phyloP scores from a whole-genome alignment of 2,329 filamentous ascomycete genomes.

The Talaromyces sp. region DNA sequence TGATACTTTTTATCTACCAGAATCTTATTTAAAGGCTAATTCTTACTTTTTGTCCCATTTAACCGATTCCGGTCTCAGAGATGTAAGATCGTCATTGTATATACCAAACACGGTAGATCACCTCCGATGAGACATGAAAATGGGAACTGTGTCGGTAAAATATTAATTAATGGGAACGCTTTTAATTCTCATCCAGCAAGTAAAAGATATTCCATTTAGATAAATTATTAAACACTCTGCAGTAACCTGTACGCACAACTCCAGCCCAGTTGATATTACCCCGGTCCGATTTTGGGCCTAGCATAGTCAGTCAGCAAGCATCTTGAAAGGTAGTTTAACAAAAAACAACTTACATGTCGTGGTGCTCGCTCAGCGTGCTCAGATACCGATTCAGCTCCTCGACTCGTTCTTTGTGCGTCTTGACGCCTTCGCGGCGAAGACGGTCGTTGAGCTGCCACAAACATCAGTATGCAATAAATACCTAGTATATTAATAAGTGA shows the following conservation, averaged over 20 bases:
- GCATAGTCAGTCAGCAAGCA: conserved; percentile 1
- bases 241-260: not conserved
- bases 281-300: conserved; percentile 28
- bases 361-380: conserved; percentile 87
- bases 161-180: too few species aligned
- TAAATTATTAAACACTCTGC: not conserved
- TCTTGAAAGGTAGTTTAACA: not conserved
- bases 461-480: not conserved
- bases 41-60: not conserved
- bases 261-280: conserved; percentile 20
- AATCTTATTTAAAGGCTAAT: too few species aligned
- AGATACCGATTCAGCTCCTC: conserved; percentile 94
- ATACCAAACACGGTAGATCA: not conserved
- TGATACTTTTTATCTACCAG: too few species aligned
- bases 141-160: not conserved
- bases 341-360: conserved; percentile 66
- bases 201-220: not conserved
- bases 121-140: not conserved
- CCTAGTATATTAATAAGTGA: conserved; percentile 1
- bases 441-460: conserved; percentile 66
- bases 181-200: not conserved
- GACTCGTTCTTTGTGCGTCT: conserved; percentile 94
- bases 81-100: not conserved
- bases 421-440: conserved; percentile 76
- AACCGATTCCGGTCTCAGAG: not conserved